These are phyloP conservation scores for Leccinellum rugosiceps DNA, from an alignment of 768 basidiomycete genomes.

Conservation along the genomic window DNA sequence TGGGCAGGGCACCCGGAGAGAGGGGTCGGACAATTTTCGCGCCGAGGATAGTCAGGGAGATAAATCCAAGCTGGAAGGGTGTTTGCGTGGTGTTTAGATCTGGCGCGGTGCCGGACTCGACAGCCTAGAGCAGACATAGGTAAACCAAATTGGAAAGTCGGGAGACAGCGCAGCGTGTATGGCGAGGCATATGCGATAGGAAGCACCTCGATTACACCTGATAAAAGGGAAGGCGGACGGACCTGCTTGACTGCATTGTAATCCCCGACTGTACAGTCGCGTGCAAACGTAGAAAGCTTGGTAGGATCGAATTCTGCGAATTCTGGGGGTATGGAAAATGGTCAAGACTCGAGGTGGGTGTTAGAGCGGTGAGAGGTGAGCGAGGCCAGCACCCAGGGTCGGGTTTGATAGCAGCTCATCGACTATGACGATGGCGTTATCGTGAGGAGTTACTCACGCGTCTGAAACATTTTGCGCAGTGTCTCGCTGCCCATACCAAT, in stretches of 20 bases:
- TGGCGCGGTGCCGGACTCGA: constrained; percentile 33
- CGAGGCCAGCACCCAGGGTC: not conserved
- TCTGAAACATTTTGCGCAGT: constrained; percentile 31
- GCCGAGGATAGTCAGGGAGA: constrained; percentile 39
- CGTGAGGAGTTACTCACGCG: constrained; percentile 16
- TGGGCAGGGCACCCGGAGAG: constrained; percentile 3
- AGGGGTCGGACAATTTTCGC: constrained; percentile 33
- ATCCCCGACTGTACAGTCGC: constrained; percentile 24
- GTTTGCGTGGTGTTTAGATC: constrained; percentile 41
- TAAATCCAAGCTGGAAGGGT: constrained; percentile 41
- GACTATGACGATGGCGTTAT: not conserved
- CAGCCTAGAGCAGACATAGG: constrained; percentile 9
- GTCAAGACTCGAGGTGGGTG: not conserved
- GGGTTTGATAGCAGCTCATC: not conserved
- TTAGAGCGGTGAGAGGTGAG: not conserved
- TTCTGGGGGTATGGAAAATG: constrained; percentile 9
- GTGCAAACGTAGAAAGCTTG: constrained; percentile 22
- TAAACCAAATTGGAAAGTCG: not conserved
- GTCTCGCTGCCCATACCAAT: constrained; percentile 22
- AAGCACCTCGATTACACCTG: not conserved
- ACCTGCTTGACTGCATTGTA: constrained; percentile 22
- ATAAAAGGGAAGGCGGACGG: not conserved
- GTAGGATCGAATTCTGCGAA: constrained; percentile 15
- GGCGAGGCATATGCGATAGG: not conserved
- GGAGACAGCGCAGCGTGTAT: not conserved